Evolutionary conservation across 1,284 basidiomycete species (phyloP).

Genomic region (Fomitopsis palustris): DNA sequence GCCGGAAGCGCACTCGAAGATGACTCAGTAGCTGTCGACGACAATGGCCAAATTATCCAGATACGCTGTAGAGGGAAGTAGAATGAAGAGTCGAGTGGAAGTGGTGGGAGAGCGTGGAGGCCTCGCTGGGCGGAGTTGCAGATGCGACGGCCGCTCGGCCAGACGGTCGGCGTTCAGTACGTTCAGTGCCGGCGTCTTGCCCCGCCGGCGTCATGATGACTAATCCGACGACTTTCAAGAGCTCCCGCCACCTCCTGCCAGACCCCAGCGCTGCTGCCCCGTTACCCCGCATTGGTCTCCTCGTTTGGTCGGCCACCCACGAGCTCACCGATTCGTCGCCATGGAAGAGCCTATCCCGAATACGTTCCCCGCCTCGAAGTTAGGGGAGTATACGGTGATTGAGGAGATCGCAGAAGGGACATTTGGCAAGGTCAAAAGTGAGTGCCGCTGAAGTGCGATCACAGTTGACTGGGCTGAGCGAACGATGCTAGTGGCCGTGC

Average conservation of each 20-base stretch:
- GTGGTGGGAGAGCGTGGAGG: too few species aligned
- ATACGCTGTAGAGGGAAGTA: too few species aligned
- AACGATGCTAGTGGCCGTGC: conserved; percentile 74
- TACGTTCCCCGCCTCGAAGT: conserved; percentile 51
- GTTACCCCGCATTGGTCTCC: background rate
- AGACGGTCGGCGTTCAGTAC: background rate
- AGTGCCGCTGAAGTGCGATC: conserved; percentile 28
- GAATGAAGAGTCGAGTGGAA: too few species aligned
- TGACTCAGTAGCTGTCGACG: too few species aligned
- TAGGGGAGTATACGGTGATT: conserved; percentile 76
- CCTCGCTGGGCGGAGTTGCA: too few species aligned
- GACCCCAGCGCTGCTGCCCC: background rate
- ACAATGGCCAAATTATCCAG: too few species aligned
- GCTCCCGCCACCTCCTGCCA: background rate
- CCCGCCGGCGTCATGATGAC: background rate
- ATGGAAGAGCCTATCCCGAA: conserved; percentile 24
- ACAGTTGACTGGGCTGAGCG: background rate
- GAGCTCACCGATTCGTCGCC: conserved; percentile 2
- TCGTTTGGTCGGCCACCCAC: background rate
- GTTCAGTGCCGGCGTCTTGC: background rate
- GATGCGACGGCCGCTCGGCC: too few species aligned
- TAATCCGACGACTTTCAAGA: background rate
- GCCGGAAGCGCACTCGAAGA: too few species aligned
- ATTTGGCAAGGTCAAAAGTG: conserved; percentile 98
- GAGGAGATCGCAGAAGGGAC: conserved; percentile 85